phyloP scores from a whole-genome alignment of 495 filamentous ascomycete genomes.

The Aspergillus homomorphus region DNA sequence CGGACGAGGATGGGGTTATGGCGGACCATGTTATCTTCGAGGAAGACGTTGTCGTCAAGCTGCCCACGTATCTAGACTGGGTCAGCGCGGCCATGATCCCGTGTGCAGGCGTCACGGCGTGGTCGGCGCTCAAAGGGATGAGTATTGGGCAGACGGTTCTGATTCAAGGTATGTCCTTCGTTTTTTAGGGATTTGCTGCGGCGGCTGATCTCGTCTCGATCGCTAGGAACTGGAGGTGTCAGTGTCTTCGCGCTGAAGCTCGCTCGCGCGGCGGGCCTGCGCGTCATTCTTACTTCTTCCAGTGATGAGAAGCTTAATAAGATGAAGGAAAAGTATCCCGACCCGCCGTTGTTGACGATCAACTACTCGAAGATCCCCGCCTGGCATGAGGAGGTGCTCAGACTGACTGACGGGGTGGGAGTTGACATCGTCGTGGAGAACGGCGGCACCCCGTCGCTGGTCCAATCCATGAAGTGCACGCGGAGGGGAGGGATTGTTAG shows the following conservation, averaged over 20 bases:
- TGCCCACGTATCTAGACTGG: constrained; percentile 34
- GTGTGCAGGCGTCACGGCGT: constrained; percentile 42
- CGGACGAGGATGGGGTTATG: constrained; percentile 38
- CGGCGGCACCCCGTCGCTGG: constrained; percentile 31
- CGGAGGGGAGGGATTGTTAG: constrained; percentile 36
- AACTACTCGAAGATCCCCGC: constrained; percentile 33
- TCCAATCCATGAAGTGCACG: constrained; percentile 35
- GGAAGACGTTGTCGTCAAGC: constrained; percentile 23
- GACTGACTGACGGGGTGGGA: constrained; percentile 31
- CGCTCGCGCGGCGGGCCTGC: constrained; percentile 29
- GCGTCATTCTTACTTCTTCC: constrained; percentile 35
- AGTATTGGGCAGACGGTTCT: constrained; percentile 36
- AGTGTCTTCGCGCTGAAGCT: constrained; percentile 36
- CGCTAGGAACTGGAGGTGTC: constrained; percentile 36
- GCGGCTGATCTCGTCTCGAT: too few species aligned
- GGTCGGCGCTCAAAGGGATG: constrained; percentile 33
- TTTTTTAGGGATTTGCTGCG: too few species aligned
- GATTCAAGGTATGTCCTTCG: constrained; percentile 32
- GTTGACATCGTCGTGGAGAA: constrained; percentile 42
- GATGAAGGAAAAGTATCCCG: constrained; percentile 17
- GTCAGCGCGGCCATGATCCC: constrained; percentile 29
- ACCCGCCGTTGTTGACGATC: constrained; percentile 25
- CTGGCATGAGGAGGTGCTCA: constrained; percentile 36
- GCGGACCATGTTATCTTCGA: constrained; percentile 36
- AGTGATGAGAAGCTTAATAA: constrained; percentile 32